Conservation (phyloP, 495 filamentous ascomycete species). For the Podospora didyma region DNA sequence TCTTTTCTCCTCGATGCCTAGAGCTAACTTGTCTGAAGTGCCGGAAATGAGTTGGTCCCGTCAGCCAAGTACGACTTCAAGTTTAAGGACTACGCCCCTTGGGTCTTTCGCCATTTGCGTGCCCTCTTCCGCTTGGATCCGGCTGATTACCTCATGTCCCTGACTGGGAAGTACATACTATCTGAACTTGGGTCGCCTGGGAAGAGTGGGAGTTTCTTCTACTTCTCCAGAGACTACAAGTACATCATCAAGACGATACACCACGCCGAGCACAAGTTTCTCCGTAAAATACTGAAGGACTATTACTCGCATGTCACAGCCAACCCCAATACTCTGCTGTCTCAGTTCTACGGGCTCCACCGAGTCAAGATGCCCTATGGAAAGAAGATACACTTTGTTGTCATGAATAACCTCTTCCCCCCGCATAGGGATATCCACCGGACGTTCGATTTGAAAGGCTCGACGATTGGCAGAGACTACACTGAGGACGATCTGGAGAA, state of each 20-base stretch:
- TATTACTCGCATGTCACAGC: constrained; percentile 91
- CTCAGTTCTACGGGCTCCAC: constrained; percentile 97
- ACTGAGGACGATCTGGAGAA: constrained; percentile 80
- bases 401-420: constrained; percentile 99
- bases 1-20: background rate
- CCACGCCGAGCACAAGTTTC: constrained; percentile 90
- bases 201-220: constrained; percentile 99
- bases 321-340: constrained; percentile 94
- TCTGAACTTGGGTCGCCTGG: constrained; percentile 96
- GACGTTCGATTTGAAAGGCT: constrained; percentile 97
- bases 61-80: constrained; percentile 99
- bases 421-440: constrained; percentile 96
- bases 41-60: constrained; percentile 93
- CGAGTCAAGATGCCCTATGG: constrained; percentile 98
- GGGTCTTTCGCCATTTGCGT: constrained; percentile 95
- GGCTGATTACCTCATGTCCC: constrained; percentile 95
- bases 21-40: constrained; percentile 46
- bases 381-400: constrained; percentile 97
- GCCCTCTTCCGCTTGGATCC: constrained; percentile 88
- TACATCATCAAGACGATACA: constrained; percentile 99
- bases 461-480: constrained; percentile 87
- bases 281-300: constrained; percentile 85
- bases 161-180: constrained; percentile 98
- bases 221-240: constrained; percentile 99
- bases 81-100: constrained; percentile 99